These are phyloP conservation scores for Naganishia sp. DNA, from an alignment of 1,284 basidiomycete species.

Conservation along the genomic window DNA sequence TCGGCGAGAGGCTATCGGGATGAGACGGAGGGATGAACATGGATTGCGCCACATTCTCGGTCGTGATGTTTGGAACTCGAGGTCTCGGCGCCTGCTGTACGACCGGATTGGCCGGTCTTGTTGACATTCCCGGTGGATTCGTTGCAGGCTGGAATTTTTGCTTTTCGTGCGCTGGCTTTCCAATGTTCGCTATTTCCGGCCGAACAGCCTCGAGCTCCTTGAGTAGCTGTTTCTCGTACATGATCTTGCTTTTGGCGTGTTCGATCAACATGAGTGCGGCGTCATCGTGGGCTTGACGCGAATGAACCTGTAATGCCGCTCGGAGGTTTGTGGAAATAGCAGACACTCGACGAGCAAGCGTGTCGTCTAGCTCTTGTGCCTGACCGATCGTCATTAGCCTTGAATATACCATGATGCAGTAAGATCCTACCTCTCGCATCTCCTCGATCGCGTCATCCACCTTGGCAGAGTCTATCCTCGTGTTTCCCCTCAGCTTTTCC, in stretches of 20 bases:
- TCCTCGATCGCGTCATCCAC: conserved; percentile 93
- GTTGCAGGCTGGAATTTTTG: conserved; percentile 10
- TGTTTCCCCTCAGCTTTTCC: conserved; percentile 83
- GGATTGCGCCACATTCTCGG: conserved; percentile 18
- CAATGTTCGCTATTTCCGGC: conserved; percentile 62
- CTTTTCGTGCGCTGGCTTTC: conserved; percentile 29
- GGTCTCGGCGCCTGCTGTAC: neutral
- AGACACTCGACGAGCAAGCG: conserved; percentile 73
- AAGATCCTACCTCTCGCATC: conserved; percentile 74
- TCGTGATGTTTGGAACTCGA: neutral
- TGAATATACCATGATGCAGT: conserved; percentile 4
- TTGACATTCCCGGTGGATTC: neutral
- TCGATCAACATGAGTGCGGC: conserved; percentile 82
- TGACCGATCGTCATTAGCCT: conserved; percentile 44
- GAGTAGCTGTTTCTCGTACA: conserved; percentile 84
- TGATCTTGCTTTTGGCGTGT: conserved; percentile 82
- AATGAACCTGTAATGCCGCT: conserved; percentile 76
- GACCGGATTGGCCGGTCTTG: neutral
- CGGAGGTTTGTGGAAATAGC: conserved; percentile 91
- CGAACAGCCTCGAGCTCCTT: conserved; percentile 82
- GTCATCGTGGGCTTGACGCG: conserved; percentile 81
- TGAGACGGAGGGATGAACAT: conserved; percentile 19
- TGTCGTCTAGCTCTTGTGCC: conserved; percentile 83
- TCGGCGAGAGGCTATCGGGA: conserved; percentile 9
- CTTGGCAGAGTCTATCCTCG: conserved; percentile 77